A percentile compares a stretch with the other conserved stretches of the same genome.
phyloP scores from a whole-genome alignment of 805 yeast genomes.

The Nadsonia fulvescens region DNA sequence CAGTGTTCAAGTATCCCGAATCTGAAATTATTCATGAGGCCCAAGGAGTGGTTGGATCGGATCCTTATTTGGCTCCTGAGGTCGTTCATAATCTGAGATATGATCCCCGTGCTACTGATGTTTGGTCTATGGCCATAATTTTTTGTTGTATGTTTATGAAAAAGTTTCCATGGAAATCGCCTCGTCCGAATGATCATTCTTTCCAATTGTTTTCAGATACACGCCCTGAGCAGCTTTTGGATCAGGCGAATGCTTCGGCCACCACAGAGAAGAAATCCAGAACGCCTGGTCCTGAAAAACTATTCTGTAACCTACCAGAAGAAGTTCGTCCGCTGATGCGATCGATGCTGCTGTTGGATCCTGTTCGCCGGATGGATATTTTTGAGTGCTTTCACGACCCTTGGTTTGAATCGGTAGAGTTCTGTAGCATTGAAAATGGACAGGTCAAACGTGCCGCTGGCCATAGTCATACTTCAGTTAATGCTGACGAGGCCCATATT shows the following conservation, averaged over 20 bases:
- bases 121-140: conserved; percentile 88
- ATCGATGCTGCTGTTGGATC: conserved; percentile 51
- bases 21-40: conserved; percentile 43
- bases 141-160: conserved; percentile 78
- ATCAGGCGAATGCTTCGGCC: not conserved
- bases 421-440: conserved; percentile 36
- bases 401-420: conserved; percentile 41
- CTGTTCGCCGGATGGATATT: conserved; percentile 40
- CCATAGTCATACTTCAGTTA: conserved; percentile 78
- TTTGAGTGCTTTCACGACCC: conserved; percentile 36
- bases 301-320: conserved; percentile 52
- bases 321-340: conserved; percentile 44
- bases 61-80: conserved; percentile 91
- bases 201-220: conserved; percentile 36
- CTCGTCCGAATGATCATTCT: conserved; percentile 58
- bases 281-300: conserved; percentile 50
- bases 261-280: too few relatives aligned
- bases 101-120: conserved; percentile 77
- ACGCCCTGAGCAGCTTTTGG: conserved; percentile 3
- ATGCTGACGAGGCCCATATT: conserved; percentile 87
- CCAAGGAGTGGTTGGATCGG: conserved; percentile 83
- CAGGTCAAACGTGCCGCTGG: conserved; percentile 27
- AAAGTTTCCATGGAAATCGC: conserved; percentile 91
- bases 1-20: conserved; percentile 54
- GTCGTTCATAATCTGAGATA: conserved; percentile 41